Percentiles rank a stretch among this genome's conserved stretches.
These are phyloP conservation scores for Alopecurus myosuroides DNA, from an alignment of 176 grass and related monocot species.

Conservation along the genomic window DNA sequence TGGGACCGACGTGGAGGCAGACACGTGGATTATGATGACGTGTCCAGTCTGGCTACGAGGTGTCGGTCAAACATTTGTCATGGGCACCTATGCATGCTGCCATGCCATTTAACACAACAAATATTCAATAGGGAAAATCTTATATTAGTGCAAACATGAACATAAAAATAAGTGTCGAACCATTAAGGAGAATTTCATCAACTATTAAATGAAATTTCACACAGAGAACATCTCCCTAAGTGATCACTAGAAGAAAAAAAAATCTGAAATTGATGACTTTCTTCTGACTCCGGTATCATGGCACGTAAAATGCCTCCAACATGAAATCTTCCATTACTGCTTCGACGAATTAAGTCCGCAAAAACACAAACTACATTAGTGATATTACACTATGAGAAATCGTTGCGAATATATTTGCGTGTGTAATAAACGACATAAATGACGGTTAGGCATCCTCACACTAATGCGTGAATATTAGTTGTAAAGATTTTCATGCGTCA, in stretches of 20 bases:
- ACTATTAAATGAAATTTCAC: no score
- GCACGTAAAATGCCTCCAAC: not conserved
- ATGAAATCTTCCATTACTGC: not conserved
- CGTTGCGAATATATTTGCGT: no score
- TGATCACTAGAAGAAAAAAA: no score
- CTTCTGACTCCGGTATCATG: no score
- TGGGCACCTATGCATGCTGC: not conserved
- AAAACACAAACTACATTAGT: not conserved
- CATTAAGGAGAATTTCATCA: no score
- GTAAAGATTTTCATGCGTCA: not conserved
- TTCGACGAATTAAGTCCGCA: not conserved
- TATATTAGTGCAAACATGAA: no score
- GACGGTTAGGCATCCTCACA: not conserved
- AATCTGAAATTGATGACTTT: no score
- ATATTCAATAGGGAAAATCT: no score
- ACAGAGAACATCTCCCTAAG: no score
- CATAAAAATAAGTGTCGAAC: no score
- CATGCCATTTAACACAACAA: no score
- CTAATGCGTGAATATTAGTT: not conserved
- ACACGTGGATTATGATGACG: not conserved
- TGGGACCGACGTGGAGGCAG: not conserved
- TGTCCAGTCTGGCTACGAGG: not conserved
- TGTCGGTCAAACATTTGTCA: not conserved
- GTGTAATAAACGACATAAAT: not conserved
- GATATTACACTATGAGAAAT: not conserved